Evolutionary conservation across 306 rosid genomes (phyloP), one percentile per base, ranked within the genome.

Genomic region (Fragaria ananassa): DNA sequence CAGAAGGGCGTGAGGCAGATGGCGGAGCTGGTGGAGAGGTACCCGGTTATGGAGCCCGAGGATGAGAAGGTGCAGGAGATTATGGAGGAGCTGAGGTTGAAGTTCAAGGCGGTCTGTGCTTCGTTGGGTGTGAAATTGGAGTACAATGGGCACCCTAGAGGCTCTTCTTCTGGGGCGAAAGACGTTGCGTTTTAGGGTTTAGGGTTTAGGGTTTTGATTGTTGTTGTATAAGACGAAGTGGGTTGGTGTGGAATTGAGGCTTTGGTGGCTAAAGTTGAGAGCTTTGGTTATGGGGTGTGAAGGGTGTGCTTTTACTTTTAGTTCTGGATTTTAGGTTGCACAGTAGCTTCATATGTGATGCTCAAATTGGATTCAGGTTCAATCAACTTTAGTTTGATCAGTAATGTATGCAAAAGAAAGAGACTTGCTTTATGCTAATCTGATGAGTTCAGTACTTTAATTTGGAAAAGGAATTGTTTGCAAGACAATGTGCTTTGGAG

Each of bases 31-130:
- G 46, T 92, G 17, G 78, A 56, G 62, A 83, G 85, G 57, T 92
- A 85, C 85, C 96, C 96, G 1, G 42, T 92, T 21, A 81, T 82
- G 87, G 87, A 92, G 19, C 98, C 97, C 0, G 97, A 95, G 80
- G 63, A 88, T 56, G 80, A 81, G 46, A 76, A 78, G 21, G 87
- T 90, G 49, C 94, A 89, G 61, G 90, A 88, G 66, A 72, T 89
- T 15, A 89, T 92, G 95, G 91, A 88, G 44, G 81, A 71, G n/a
- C 78, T 92, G 76, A 86, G 96, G 83, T 72, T 86, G 78, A 92
- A 95, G 85, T 90, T 92, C 76, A 87, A 82, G 87, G 85, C 85
- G n/a, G 76, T 86, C 56, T 89, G 79, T 79, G 88, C 91, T 37
- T 86, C 90, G 1, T 72, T 92, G 83, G 93, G 86, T 29, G 88